Conservation (phyloP, 305 asterid genomes). For the Fraxinus albicans region DNA sequence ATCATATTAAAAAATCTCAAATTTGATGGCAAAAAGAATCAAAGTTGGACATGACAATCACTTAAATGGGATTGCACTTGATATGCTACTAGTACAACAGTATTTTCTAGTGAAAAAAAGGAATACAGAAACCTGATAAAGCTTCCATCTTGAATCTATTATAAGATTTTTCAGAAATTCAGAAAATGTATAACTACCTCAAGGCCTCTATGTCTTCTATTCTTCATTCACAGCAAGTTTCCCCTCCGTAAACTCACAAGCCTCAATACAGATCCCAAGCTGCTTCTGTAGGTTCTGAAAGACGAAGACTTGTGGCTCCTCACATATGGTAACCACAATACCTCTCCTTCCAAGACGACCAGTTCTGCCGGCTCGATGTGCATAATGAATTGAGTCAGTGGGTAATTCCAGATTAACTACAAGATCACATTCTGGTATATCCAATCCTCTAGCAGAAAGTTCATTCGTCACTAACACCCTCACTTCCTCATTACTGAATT, state of each 20-base stretch:
- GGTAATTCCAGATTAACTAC: slow-evolving; percentile 90
- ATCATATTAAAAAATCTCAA: neutral
- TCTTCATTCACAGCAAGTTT: slow-evolving; percentile 58
- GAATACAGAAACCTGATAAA: neutral
- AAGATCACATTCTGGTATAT: slow-evolving; percentile 90
- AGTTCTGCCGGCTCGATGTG: slow-evolving; percentile 95
- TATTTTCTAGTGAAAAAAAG: neutral
- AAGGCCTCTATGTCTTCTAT: slow-evolving; percentile 30
- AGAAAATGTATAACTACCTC: slow-evolving; percentile 3
- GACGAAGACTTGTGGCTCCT: slow-evolving; percentile 77
- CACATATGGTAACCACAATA: slow-evolving; percentile 82
- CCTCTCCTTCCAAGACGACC: slow-evolving; percentile 92
- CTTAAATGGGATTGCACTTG: neutral
- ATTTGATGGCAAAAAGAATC: neutral
- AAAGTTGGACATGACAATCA: neutral
- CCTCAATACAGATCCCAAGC: slow-evolving; percentile 62
- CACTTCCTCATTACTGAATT: slow-evolving; percentile 70
- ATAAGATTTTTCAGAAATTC: neutral
- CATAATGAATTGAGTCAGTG: slow-evolving; percentile 83
- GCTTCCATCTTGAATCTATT: neutral
- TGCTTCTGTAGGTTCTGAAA: slow-evolving; percentile 83
- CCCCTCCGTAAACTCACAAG: slow-evolving; percentile 81
- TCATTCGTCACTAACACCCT: slow-evolving; percentile 84
- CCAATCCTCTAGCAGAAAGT: slow-evolving; percentile 94
- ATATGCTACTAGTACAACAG: neutral